Conservation (phyloP, 2,329 filamentous ascomycete genomes). For the Aspergillus tanneri region DNA sequence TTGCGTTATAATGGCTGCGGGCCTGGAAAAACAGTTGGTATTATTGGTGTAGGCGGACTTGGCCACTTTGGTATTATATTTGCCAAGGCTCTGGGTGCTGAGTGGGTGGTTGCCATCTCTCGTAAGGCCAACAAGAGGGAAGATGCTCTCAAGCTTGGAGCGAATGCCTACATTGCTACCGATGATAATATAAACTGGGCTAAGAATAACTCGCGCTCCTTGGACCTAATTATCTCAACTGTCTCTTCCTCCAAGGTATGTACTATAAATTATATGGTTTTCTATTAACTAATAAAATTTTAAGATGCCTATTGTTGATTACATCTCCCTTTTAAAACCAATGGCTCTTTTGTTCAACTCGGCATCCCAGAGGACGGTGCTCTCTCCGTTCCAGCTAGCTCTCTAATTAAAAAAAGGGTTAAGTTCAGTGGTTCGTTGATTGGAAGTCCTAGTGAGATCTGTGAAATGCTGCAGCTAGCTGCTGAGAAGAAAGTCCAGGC, state of each 20-base stretch:
- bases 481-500: constrained; percentile 40
- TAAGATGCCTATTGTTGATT: constrained; percentile 61
- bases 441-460: constrained; percentile 42
- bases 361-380: constrained; percentile 61
- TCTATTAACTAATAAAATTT: neutral
- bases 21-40: constrained; percentile 18
- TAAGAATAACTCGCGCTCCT: constrained; percentile 45
- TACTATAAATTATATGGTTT: neutral
- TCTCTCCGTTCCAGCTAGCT: constrained; percentile 56
- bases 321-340: constrained; percentile 58
- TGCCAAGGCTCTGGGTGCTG: constrained; percentile 19
- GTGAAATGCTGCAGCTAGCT: constrained; percentile 46
- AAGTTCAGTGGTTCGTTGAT: constrained; percentile 50
- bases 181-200: constrained; percentile 56
- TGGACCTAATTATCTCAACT: constrained; percentile 59
- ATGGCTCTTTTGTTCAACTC: constrained; percentile 63
- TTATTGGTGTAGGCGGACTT: constrained; percentile 16
- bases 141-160: constrained; percentile 57
- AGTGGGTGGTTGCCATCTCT: constrained; percentile 59
- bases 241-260: constrained; percentile 45
- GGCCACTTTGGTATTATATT: constrained; percentile 21
- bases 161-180: constrained; percentile 56
- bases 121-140: constrained; percentile 51
- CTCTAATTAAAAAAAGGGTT: constrained; percentile 53
- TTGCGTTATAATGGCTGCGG: constrained; percentile 18